phyloP scores from a whole-genome alignment of 768 basidiomycete species.

The Boletus speciosus region DNA sequence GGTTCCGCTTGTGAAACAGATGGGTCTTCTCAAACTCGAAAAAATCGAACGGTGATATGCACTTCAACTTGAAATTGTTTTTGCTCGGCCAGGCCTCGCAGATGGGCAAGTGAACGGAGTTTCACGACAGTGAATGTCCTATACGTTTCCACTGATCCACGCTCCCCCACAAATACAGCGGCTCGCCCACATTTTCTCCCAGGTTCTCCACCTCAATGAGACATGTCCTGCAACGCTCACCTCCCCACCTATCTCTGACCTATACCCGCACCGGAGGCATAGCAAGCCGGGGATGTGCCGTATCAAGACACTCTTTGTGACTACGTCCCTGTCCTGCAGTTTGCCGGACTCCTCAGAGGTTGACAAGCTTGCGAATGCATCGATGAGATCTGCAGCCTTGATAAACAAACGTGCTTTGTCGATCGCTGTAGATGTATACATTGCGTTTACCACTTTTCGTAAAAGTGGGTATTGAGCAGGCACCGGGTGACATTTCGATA shows the following conservation, averaged over 20 bases:
- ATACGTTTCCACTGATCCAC: constrained; percentile 41
- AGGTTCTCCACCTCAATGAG: constrained; percentile 52
- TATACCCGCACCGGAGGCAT: constrained; percentile 65
- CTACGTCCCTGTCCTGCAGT: constrained; percentile 49
- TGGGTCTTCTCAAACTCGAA: not conserved
- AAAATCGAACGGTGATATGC: not conserved
- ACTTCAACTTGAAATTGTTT: not conserved
- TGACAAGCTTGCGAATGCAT: constrained; percentile 49
- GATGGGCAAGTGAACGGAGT: not conserved
- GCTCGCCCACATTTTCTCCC: constrained; percentile 59
- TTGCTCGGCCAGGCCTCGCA: not conserved
- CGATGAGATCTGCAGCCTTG: constrained; percentile 67
- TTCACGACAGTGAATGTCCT: not conserved
- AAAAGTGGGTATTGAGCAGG: constrained; percentile 43
- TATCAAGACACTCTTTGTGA: constrained; percentile 56
- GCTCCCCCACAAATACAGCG: constrained; percentile 71
- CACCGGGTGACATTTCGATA: constrained; percentile 60
- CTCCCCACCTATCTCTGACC: constrained; percentile 43
- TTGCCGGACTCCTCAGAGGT: constrained; percentile 37
- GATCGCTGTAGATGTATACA: constrained; percentile 49
- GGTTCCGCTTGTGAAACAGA: not conserved
- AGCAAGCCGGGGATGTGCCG: constrained; percentile 37
- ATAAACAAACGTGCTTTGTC: constrained; percentile 69
- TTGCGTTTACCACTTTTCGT: constrained; percentile 40
- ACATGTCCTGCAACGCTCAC: constrained; percentile 28